Conservation (phyloP, 2,329 filamentous ascomycete species). For the Aspergillus calidoustus region DNA sequence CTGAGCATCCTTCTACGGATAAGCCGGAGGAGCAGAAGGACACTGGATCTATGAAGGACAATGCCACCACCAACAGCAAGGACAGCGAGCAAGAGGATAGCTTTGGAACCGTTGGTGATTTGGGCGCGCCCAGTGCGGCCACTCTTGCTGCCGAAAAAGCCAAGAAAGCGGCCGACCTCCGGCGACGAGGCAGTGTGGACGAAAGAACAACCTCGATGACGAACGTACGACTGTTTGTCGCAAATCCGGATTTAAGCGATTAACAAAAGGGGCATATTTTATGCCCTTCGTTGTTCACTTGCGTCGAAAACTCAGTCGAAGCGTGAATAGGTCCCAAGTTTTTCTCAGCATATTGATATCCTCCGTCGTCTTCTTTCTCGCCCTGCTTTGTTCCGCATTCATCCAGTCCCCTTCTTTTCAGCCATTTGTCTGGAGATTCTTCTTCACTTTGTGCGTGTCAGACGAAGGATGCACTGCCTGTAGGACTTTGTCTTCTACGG, state of each 20-base stretch:
- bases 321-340: not conserved
- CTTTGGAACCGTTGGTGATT: conserved; percentile 59
- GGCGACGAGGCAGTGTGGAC: conserved; percentile 54
- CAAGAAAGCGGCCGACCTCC: conserved; percentile 49
- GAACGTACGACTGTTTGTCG: conserved; percentile 51
- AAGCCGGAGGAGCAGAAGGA: conserved; percentile 34
- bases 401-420: not conserved
- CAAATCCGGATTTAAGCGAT: conserved; percentile 53
- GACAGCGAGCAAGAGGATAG: conserved; percentile 53
- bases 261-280: conserved; percentile 23
- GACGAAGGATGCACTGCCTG: not conserved
- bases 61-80: conserved; percentile 37
- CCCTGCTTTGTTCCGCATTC: not conserved
- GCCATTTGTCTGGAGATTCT: not conserved
- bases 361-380: not conserved
- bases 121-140: conserved; percentile 51
- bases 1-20: conserved; percentile 43
- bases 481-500: not conserved
- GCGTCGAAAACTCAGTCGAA: not conserved
- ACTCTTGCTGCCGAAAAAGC: conserved; percentile 44
- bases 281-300: conserved; percentile 4
- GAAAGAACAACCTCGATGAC: conserved; percentile 54
- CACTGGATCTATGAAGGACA: conserved; percentile 31
- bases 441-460: not conserved
- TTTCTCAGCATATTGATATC: conserved; percentile 15